Conservation (phyloP, 805 yeast species). For the Zygosaccharomyces bailii region DNA sequence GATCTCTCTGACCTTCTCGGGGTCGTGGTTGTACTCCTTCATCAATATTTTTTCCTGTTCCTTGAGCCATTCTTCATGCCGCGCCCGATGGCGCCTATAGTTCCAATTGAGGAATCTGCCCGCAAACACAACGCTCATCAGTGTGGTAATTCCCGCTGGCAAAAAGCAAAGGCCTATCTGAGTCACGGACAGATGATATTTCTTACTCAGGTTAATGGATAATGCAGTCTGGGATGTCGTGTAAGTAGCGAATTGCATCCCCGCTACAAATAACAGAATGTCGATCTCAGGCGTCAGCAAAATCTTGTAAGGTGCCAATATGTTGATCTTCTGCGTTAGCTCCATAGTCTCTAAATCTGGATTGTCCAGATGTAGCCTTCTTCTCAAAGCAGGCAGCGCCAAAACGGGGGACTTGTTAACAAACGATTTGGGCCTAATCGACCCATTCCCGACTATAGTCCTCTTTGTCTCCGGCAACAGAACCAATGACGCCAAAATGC, state of each 20-base stretch:
- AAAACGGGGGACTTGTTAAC: conserved; percentile 47
- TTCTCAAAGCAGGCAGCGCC: conserved; percentile 20
- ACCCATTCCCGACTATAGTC: conserved; percentile 69
- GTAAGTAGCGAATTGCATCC: conserved; percentile 67
- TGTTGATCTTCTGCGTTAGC: conserved; percentile 26
- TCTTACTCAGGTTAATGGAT: conserved; percentile 48
- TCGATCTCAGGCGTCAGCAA: conserved; percentile 44
- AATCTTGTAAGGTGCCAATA: conserved; percentile 43
- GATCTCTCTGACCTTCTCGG: conserved; percentile 18
- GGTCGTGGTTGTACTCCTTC: conserved; percentile 22
- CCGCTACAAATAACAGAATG: conserved; percentile 51
- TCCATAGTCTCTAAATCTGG: conserved; percentile 36
- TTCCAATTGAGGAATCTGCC: conserved; percentile 56
- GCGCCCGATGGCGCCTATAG: conserved; percentile 28
- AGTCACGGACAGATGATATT: conserved; percentile 50
- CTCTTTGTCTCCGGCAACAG: conserved; percentile 75
- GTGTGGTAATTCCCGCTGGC: conserved; percentile 68
- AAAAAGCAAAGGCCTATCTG: conserved; percentile 71
- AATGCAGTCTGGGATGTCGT: conserved; percentile 64
- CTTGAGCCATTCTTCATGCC: conserved; percentile 26
- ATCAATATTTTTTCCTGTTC: conserved; percentile 16
- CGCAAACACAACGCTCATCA: conserved; percentile 54
- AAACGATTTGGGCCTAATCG: conserved; percentile 47
- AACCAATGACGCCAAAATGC: conserved; percentile 36
- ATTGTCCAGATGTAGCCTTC: conserved; percentile 27